A percentile compares a stretch with the other conserved stretches of the same genome.
Conservation (phyloP, 352 stramenopile species). For the Pythium folliculosum region DNA sequence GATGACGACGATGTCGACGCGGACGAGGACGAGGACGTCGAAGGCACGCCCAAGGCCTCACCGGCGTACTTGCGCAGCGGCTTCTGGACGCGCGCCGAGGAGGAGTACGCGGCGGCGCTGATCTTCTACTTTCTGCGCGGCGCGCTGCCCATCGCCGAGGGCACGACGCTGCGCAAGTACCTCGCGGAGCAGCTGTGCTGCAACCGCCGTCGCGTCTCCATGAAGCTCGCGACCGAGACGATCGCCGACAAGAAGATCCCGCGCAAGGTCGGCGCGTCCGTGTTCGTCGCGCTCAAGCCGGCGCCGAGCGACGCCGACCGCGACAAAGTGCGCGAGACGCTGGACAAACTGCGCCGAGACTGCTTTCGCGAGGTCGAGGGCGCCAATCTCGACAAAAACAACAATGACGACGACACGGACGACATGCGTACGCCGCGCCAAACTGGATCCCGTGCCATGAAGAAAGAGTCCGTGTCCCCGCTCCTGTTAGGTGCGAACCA, state of each 20-base stretch:
- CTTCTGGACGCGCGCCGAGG: slow-evolving; percentile 63
- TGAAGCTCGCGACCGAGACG: slow-evolving; percentile 70
- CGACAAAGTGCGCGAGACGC: slow-evolving; percentile 35
- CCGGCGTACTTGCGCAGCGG: slow-evolving; percentile 47
- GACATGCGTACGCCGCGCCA: slow-evolving; percentile 12
- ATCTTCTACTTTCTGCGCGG: slow-evolving; percentile 71
- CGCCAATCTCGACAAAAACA: background rate
- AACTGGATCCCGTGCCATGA: background rate
- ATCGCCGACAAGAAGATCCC: slow-evolving; percentile 64
- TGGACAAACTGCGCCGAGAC: slow-evolving; percentile 38
- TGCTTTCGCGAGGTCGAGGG: slow-evolving; percentile 38
- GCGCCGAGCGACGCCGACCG: slow-evolving; percentile 35
- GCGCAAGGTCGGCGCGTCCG: slow-evolving; percentile 63
- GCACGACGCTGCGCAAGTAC: slow-evolving; percentile 71
- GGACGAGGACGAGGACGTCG: slow-evolving; percentile 16
- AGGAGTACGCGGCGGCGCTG: slow-evolving; percentile 63
- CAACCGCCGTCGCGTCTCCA: slow-evolving; percentile 64
- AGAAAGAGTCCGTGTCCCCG: slow-evolving; percentile 8
- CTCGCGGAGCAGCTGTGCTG: slow-evolving; percentile 66
- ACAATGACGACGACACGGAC: slow-evolving; percentile 11
- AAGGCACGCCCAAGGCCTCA: background rate
- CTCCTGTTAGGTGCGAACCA: slow-evolving; percentile 2
- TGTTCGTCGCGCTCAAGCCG: slow-evolving; percentile 51
- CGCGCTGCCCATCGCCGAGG: slow-evolving; percentile 47
- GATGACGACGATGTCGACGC: slow-evolving; percentile 14